Percentiles rank a stretch among this genome's conserved stretches.
Conservation (phyloP, 2,329 filamentous ascomycete genomes). For the Arachnomyces sp. region DNA sequence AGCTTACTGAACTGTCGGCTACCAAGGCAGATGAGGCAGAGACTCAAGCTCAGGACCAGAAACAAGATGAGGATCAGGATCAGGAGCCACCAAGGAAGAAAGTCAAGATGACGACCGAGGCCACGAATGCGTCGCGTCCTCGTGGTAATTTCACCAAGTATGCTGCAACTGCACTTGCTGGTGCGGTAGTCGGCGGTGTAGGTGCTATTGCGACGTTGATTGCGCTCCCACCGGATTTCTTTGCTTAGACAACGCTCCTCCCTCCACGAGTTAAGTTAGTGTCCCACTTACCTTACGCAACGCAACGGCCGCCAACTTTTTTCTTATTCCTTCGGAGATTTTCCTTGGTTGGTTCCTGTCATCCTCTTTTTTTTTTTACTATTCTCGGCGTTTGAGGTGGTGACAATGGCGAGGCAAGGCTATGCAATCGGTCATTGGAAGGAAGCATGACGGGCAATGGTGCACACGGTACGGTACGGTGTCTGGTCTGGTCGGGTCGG, state of each 20-base stretch:
- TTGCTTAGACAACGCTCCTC: conserved; percentile 19
- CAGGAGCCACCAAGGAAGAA: conserved; percentile 22
- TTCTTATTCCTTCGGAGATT: too few species aligned
- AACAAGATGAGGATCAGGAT: conserved; percentile 10
- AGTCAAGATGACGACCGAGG: conserved; percentile 15
- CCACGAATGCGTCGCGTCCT: conserved; percentile 4
- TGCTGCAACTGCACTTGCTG: conserved; percentile 31
- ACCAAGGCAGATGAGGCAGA: conserved; percentile 9
- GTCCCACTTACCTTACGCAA: too few species aligned
- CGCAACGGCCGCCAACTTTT: too few species aligned
- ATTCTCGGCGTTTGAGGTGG: too few species aligned
- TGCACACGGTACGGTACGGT: too few species aligned
- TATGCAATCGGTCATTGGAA: too few species aligned
- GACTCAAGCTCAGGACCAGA: conserved; percentile 9
- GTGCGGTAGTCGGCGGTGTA: conserved; percentile 34
- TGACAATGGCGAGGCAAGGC: too few species aligned
- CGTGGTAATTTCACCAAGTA: conserved; percentile 24
- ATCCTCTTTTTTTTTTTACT: too few species aligned
- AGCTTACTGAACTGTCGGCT: conserved; percentile 12
- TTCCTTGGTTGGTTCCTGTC: too few species aligned
- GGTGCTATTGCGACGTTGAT: conserved; percentile 34
- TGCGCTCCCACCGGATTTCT: conserved; percentile 36
- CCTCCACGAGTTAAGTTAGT: too few species aligned
- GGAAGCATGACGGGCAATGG: too few species aligned
- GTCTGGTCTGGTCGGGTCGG: too few species aligned